phyloP scores from a whole-genome alignment of 2,329 filamentous ascomycete genomes.

The Microdochium nivale region DNA sequence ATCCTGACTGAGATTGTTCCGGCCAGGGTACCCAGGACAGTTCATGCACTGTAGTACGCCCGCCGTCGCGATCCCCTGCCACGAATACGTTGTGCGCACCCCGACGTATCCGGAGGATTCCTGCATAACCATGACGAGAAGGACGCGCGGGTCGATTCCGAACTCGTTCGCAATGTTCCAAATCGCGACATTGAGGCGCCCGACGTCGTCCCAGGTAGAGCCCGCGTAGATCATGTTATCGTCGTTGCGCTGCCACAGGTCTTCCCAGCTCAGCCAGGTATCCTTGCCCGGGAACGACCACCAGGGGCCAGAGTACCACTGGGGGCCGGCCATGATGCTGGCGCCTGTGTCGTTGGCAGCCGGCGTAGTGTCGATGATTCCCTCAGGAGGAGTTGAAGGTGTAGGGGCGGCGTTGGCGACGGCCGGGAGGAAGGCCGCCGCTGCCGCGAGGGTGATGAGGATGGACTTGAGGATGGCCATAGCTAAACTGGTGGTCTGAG shows the following conservation, averaged over 20 bases:
- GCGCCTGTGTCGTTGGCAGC: background rate
- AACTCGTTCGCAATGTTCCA: background rate
- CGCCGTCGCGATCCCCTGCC: conserved; percentile 21
- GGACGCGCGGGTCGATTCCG: conserved; percentile 17
- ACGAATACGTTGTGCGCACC: conserved; percentile 22
- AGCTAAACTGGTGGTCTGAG: too few species aligned
- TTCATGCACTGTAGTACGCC: conserved; percentile 30
- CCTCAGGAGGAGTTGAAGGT: too few species aligned
- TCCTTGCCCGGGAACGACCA: background rate
- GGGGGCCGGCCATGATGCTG: background rate
- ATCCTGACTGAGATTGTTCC: conserved; percentile 20
- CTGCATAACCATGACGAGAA: conserved; percentile 31
- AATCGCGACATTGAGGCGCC: background rate
- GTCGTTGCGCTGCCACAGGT: background rate
- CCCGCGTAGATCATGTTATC: background rate
- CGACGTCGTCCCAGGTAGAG: conserved; percentile 1
- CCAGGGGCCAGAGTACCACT: background rate
- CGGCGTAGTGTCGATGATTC: background rate
- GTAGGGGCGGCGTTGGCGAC: too few species aligned
- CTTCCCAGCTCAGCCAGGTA: background rate
- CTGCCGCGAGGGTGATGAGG: too few species aligned
- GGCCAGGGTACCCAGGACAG: conserved; percentile 22
- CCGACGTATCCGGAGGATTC: conserved; percentile 29
- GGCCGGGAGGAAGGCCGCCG: too few species aligned
- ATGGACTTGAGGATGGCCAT: too few species aligned